These are phyloP conservation scores for Stentor roeselii DNA, from an alignment of 73 alveolate species.

Conservation along the genomic window DNA sequence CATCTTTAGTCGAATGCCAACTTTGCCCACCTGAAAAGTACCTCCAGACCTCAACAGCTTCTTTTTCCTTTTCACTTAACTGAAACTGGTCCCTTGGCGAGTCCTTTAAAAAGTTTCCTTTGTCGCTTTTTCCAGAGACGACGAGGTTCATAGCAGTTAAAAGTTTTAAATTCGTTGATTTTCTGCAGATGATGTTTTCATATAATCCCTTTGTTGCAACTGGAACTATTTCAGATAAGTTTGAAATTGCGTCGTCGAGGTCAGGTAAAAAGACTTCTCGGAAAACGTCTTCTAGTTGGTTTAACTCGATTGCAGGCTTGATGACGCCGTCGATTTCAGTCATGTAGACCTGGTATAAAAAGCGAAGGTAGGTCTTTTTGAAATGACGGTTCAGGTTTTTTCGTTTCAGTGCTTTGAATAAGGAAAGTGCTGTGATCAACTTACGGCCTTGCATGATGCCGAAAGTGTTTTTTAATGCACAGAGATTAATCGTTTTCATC, in stretches of 20 bases:
- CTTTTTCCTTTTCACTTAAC: neutral
- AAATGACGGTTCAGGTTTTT: neutral
- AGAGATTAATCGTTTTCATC: neutral
- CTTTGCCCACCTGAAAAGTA: conserved; percentile 6
- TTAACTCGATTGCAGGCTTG: neutral
- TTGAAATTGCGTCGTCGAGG: neutral
- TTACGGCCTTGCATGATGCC: conserved; percentile 13
- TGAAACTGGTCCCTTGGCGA: neutral
- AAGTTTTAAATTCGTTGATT: neutral
- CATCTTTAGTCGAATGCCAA: conserved; percentile 16
- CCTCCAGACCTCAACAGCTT: neutral
- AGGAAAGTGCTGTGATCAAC: neutral
- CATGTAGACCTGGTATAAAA: conserved; percentile 9
- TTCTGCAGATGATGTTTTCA: neutral
- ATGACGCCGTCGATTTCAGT: neutral
- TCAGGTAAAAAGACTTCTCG: neutral
- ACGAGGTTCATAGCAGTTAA: neutral
- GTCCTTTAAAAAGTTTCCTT: neutral
- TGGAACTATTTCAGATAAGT: neutral
- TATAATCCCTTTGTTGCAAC: neutral
- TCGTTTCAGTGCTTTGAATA: neutral
- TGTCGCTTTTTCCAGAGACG: neutral
- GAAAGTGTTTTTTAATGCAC: neutral
- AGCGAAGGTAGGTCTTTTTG: neutral
- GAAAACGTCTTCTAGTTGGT: neutral